A percentile compares a stretch with the other conserved stretches of the same genome.
These are phyloP conservation scores for Hypoxylon sp. DNA, from an alignment of 2,329 filamentous ascomycete genomes.

Conservation along the genomic window DNA sequence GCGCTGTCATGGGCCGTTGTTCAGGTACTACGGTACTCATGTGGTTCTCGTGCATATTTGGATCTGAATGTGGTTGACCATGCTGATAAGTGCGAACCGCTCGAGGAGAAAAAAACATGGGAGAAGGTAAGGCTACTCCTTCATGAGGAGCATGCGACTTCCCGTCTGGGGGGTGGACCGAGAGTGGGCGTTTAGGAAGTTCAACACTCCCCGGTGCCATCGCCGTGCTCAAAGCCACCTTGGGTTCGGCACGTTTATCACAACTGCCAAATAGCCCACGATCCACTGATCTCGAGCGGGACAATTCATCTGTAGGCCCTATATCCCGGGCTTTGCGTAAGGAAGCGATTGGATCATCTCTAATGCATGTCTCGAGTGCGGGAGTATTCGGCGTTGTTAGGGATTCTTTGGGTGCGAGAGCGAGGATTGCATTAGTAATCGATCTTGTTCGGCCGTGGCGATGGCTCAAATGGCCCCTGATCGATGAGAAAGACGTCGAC, in stretches of 20 bases:
- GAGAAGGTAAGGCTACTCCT: conserved; percentile 54
- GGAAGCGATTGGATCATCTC: conserved; percentile 62
- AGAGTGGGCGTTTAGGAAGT: conserved; percentile 63
- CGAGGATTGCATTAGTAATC: conserved; percentile 62
- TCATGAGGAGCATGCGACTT: conserved; percentile 49
- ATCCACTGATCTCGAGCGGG: conserved; percentile 75
- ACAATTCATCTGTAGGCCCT: conserved; percentile 60
- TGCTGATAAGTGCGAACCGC: conserved; percentile 61
- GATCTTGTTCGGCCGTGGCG: conserved; percentile 63
- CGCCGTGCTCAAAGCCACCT: conserved; percentile 74
- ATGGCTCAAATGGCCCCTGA: conserved; percentile 52
- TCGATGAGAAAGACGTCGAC: conserved; percentile 51
- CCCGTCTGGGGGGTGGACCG: conserved; percentile 63
- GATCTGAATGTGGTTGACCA: conserved; percentile 61
- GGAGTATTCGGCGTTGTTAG: conserved; percentile 59
- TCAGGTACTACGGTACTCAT: conserved; percentile 57
- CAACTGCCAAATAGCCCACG: conserved; percentile 70
- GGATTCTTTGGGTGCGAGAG: conserved; percentile 57
- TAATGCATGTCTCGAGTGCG: conserved; percentile 51
- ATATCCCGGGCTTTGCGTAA: conserved; percentile 61
- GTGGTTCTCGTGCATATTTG: conserved; percentile 60
- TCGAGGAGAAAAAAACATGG: conserved; percentile 58
- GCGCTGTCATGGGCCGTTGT: conserved; percentile 65
- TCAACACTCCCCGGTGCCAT: conserved; percentile 73
- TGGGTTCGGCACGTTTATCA: conserved; percentile 76